Evolutionary conservation across 805 yeast genomes (phyloP).

Genomic region (Candida andamanensis): DNA sequence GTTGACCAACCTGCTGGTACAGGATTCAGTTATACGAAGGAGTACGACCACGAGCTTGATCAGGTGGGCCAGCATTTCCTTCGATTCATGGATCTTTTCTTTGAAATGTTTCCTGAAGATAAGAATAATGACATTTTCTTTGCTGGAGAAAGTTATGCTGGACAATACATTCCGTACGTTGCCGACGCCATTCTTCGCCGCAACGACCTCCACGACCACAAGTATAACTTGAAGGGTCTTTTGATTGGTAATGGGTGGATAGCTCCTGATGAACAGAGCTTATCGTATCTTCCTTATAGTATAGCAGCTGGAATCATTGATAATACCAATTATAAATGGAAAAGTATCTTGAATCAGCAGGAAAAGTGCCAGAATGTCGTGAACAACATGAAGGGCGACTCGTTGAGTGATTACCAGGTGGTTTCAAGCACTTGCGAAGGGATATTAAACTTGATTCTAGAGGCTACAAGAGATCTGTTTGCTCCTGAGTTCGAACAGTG

Average conservation of each 20-base stretch:
- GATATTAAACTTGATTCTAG: slow-evolving; percentile 37
- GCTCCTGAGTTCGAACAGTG: slow-evolving; percentile 48
- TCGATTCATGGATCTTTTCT: slow-evolving; percentile 61
- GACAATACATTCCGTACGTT: slow-evolving; percentile 90
- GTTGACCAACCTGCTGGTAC: slow-evolving; percentile 96
- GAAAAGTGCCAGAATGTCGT: slow-evolving; percentile 57
- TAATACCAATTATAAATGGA: slow-evolving; percentile 33
- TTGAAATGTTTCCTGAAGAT: slow-evolving; percentile 70
- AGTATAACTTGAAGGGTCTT: slow-evolving; percentile 54
- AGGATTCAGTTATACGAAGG: slow-evolving; percentile 69
- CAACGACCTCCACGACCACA: slow-evolving; percentile 25
- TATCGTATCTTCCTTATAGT: slow-evolving; percentile 72
- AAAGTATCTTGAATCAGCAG: slow-evolving; percentile 42
- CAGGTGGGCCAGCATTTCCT: slow-evolving; percentile 61
- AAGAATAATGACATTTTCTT: slow-evolving; percentile 56
- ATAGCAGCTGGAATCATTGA: slow-evolving; percentile 52
- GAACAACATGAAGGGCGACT: slow-evolving; percentile 17
- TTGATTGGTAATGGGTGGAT: slow-evolving; percentile 94
- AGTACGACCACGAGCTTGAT: slow-evolving; percentile 49
- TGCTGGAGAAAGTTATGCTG: slow-evolving; percentile 97
- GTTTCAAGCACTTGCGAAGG: slow-evolving; percentile 42
- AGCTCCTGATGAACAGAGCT: slow-evolving; percentile 79
- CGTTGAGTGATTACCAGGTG: slow-evolving; percentile 16
- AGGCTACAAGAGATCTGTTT: slow-evolving; percentile 20
- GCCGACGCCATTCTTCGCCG: slow-evolving; percentile 56